These are phyloP conservation scores for Geotrichum klebahnii DNA, from an alignment of 1,139 yeast genomes.

Conservation along the genomic window DNA sequence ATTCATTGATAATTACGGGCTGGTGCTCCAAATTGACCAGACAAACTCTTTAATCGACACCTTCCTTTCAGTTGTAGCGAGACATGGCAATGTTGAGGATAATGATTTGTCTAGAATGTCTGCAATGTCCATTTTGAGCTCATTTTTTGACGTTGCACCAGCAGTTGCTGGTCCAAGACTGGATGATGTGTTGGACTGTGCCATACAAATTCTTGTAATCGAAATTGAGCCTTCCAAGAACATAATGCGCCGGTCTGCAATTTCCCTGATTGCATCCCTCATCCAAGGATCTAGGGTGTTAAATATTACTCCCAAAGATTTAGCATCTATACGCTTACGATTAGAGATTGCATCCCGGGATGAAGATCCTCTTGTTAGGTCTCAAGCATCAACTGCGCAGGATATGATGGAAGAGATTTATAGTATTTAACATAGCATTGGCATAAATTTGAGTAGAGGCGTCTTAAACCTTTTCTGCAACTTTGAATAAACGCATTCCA, in stretches of 20 bases:
- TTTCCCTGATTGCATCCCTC: conserved; percentile 64
- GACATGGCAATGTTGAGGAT: conserved; percentile 43
- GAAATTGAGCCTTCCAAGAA: conserved; percentile 50
- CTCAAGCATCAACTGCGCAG: conserved; percentile 8
- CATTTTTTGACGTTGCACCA: conserved; percentile 52
- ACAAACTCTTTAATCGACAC: conserved; percentile 25
- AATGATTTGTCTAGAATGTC: conserved; percentile 68
- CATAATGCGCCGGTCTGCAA: conserved; percentile 69
- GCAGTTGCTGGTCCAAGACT: conserved; percentile 49
- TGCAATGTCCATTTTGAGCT: conserved; percentile 74
- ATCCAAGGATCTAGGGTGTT: conserved; percentile 40
- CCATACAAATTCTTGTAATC: conserved; percentile 64
- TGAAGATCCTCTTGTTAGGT: conserved; percentile 15
- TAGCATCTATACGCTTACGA: neutral
- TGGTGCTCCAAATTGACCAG: conserved; percentile 42
- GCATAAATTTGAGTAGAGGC: no score
- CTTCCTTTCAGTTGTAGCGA: conserved; percentile 44
- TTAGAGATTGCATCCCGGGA: conserved; percentile 15
- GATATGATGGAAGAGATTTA: conserved; percentile 7
- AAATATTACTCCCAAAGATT: neutral
- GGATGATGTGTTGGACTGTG: conserved; percentile 64
- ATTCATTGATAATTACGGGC: conserved; percentile 50
- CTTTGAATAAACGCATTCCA: no score
- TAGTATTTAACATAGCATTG: neutral
- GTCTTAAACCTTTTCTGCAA: no score